These are phyloP conservation scores for Neopestalotiopsis clavispora DNA, from an alignment of 2,329 filamentous ascomycete genomes.

Conservation along the genomic window DNA sequence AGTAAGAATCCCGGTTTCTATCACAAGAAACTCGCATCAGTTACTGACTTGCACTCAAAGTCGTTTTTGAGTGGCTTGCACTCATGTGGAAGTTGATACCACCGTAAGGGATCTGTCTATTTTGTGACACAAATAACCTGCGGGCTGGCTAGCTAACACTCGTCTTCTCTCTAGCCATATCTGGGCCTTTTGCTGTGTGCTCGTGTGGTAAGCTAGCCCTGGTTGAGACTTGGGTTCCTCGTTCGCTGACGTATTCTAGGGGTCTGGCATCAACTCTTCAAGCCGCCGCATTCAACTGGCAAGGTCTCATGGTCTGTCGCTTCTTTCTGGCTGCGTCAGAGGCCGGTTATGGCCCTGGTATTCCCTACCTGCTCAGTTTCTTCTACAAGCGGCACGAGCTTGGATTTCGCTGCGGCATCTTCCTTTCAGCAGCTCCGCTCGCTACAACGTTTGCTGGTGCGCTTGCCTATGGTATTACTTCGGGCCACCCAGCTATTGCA, in stretches of 20 bases:
- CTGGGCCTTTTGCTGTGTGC: conserved; percentile 35
- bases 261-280: conserved; percentile 36
- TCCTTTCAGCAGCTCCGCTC: conserved; percentile 57
- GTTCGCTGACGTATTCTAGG: conserved; percentile 25
- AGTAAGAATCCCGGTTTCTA: conserved; percentile 30
- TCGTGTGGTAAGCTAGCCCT: conserved; percentile 31
- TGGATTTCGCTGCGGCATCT: conserved; percentile 42
- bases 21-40: not conserved
- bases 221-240: not conserved
- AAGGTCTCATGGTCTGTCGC: conserved; percentile 35
- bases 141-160: not conserved
- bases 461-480: conserved; percentile 71
- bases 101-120: conserved; percentile 34
- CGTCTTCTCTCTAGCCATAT: conserved; percentile 21
- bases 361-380: conserved; percentile 40
- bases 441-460: conserved; percentile 74
- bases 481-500: conserved; percentile 59
- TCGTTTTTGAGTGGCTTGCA: conserved; percentile 46
- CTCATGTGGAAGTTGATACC: conserved; percentile 48
- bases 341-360: conserved; percentile 37
- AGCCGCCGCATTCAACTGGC: conserved; percentile 35
- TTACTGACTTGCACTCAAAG: conserved; percentile 22
- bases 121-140: too few species aligned
- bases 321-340: conserved; percentile 38
- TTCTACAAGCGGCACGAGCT: conserved; percentile 49